Percentiles rank a stretch among this genome's conserved stretches.
Evolutionary conservation across 345 rosid species (phyloP).

Genomic region (Adansonia digitata): DNA sequence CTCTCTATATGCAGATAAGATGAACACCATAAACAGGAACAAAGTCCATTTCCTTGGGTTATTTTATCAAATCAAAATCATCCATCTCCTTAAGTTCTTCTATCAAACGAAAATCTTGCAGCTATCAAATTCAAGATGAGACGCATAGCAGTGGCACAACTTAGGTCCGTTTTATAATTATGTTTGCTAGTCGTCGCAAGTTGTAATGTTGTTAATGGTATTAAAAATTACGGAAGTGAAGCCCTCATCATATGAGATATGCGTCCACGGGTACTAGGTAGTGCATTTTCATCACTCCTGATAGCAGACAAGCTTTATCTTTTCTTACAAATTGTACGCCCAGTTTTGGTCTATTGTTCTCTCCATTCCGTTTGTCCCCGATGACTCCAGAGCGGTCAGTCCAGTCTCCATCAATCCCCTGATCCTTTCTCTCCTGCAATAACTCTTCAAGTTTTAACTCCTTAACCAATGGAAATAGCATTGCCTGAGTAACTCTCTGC

Average conservation of each 20-base stretch:
- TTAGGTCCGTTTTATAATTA: too few relatives aligned
- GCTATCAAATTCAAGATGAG: too few relatives aligned
- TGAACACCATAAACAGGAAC: too few relatives aligned
- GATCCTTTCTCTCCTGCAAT: constrained; percentile 50
- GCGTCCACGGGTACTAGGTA: constrained; percentile 48
- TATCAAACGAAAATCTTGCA: too few relatives aligned
- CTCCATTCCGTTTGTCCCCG: constrained; percentile 54
- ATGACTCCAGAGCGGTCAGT: constrained; percentile 50
- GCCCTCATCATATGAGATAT: constrained; percentile 59
- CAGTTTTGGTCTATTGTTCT: constrained; percentile 43
- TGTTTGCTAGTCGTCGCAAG: too few relatives aligned
- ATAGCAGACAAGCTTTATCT: constrained; percentile 61
- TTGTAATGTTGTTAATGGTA: too few relatives aligned
- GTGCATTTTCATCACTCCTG: constrained; percentile 46
- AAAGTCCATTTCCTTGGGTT: too few relatives aligned
- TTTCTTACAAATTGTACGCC: constrained; percentile 43
- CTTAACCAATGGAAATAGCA: too few relatives aligned
- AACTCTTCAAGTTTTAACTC: neutral
- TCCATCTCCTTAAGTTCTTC: too few relatives aligned
- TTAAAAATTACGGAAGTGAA: too few relatives aligned
- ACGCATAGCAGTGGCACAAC: too few relatives aligned
- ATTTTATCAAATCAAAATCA: too few relatives aligned
- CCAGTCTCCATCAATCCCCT: constrained; percentile 66
- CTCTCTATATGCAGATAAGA: neutral
- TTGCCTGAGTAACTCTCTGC: neutral